Conservation (phyloP, 345 rosid species). For the Pistacia vera region DNA sequence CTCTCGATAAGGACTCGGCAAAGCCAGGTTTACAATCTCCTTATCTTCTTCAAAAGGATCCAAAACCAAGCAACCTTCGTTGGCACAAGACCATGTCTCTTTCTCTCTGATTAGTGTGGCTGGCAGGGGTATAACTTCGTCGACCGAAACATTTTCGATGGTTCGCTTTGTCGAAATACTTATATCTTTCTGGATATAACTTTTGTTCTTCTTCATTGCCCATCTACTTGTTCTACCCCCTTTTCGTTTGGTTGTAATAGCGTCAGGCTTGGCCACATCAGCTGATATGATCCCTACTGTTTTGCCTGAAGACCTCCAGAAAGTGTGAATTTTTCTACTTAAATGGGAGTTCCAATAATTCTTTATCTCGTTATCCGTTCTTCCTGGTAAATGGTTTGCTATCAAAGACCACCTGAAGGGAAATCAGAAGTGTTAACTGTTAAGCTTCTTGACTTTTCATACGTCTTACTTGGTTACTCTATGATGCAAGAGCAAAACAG, state of each 20-base stretch:
- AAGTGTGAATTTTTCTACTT: conserved; percentile 47
- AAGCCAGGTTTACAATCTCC: conserved; percentile 18
- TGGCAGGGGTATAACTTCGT: conserved; percentile 6
- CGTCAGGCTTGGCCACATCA: conserved; percentile 13
- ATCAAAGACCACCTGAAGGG: conserved; percentile 61
- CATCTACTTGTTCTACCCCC: conserved; percentile 31
- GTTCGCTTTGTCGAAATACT: neutral
- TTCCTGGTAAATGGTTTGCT: conserved; percentile 59
- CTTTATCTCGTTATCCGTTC: conserved; percentile 77
- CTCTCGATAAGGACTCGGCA: conserved; percentile 5
- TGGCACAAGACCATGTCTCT: conserved; percentile 21
- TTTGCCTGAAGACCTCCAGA: conserved; percentile 25
- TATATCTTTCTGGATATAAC: neutral
- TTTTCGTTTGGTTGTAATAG: conserved; percentile 17
- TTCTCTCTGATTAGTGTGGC: conserved; percentile 14
- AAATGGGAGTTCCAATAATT: conserved; percentile 73
- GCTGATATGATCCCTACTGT: conserved; percentile 1
- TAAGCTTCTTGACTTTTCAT: no score
- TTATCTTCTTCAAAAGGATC: conserved; percentile 5
- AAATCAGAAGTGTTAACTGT: neutral
- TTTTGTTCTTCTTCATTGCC: conserved; percentile 29
- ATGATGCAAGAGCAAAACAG: no score
- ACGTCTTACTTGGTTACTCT: no score
- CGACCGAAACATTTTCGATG: neutral
- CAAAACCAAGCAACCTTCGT: conserved; percentile 1